These are phyloP conservation scores for Ceratocystis variospora DNA, from an alignment of 2,329 filamentous ascomycete species.

Conservation along the genomic window DNA sequence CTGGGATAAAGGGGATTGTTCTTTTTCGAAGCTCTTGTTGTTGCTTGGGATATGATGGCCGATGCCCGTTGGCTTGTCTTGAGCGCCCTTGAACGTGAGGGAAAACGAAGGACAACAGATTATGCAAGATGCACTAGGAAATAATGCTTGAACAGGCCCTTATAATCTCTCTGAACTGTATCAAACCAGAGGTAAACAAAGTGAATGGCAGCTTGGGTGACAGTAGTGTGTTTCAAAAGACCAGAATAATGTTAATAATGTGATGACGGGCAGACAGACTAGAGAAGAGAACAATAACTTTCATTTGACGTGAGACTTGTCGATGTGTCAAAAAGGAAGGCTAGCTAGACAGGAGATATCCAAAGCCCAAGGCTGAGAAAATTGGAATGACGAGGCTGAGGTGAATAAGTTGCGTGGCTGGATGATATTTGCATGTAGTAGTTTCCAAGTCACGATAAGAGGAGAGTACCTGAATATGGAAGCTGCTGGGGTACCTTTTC, in stretches of 20 bases:
- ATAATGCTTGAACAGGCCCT: background rate
- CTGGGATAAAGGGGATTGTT: background rate
- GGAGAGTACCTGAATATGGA: background rate
- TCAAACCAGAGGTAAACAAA: background rate
- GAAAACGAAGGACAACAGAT: background rate
- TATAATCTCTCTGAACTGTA: background rate
- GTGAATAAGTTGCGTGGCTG: background rate
- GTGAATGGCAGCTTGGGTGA: background rate
- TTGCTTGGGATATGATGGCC: background rate
- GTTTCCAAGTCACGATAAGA: background rate
- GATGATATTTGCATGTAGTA: background rate
- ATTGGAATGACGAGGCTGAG: background rate
- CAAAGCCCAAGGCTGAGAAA: background rate
- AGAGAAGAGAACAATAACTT: background rate
- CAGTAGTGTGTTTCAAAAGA: slow-evolving; percentile 6
- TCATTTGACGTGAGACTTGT: background rate
- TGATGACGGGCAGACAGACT: background rate
- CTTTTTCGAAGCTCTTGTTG: background rate
- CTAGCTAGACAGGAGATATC: too few relatives aligned
- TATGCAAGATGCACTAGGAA: background rate
- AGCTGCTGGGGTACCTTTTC: background rate
- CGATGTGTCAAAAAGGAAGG: background rate
- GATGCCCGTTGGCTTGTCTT: background rate
- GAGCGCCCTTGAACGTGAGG: background rate
- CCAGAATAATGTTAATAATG: background rate